Base-by-base conservation (phyloP, 345 rosid genomes). In the Syzygium aromaticum region DNA sequence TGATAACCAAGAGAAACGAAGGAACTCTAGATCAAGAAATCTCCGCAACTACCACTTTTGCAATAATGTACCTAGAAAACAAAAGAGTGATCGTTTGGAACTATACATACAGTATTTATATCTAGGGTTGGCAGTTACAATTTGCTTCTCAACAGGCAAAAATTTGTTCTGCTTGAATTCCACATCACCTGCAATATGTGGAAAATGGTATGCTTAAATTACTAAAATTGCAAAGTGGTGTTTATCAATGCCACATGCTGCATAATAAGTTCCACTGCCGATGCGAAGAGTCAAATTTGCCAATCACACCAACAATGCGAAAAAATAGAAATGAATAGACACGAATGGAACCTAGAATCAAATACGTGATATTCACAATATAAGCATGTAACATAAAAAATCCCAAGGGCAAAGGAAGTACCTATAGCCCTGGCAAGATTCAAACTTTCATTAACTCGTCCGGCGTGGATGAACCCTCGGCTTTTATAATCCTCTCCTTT, bases 341-440 rank as follows among this genome's bases (percentile, higher is more conserved):
- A 49, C 51, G 23, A 53, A 84, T 49, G 77, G 77, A 23, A 59
- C 23, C 52, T 25, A 85, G 77, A 85, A 59, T 49, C 12, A 85
- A 54, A 27, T 56, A 49, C 2, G 7, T 38, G 30, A n/a, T 25
- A 57, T 86, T 38, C 54, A 2, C 16, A 25, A 8, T 63, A 86
- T 16, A 23, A 7, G 8, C 54, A 46, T 51, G 53, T 33, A 27
- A 54, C 40, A 56, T 28, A 52, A 51, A 57, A 16, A 64, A 54
- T 43, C 63, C 77, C 43, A 73, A 86, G 84, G 54, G 84, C 40
- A 33, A 63, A 86, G 43, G 52, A 28, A 9, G 80, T 90, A 98
- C 99, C 99, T 86, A 98, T 98, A 64, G 99, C 99, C 89, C 99
- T 94, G 67, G 99, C 93, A 86, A 98, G 99, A 93, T 98, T 98